Evolutionary conservation across 805 yeast species (phyloP).

Genomic region (Candida rishiriensis): DNA sequence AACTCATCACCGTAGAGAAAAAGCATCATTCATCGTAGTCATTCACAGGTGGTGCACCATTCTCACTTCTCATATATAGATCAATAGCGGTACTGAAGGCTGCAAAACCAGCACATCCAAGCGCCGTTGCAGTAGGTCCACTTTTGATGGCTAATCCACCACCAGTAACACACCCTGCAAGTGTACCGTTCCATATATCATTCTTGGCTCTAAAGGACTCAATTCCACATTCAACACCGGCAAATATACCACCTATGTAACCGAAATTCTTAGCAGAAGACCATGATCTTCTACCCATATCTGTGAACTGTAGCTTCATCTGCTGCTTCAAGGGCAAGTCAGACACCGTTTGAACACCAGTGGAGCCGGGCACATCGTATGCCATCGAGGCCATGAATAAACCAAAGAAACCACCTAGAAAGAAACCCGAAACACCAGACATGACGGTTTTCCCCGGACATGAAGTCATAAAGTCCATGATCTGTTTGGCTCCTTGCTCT

Average conservation of each 20-base stretch:
- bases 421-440: constrained; percentile 93
- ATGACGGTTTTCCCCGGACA: constrained; percentile 93
- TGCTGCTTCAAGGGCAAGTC: constrained; percentile 91
- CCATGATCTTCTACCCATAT: constrained; percentile 88
- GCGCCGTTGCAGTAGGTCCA: constrained; percentile 86
- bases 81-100: constrained; percentile 91
- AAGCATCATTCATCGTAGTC: constrained; percentile 47
- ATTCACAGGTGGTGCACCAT: constrained; percentile 75
- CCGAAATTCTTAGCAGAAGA: constrained; percentile 93
- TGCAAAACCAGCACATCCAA: constrained; percentile 98
- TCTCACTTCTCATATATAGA: constrained; percentile 78
- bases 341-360: constrained; percentile 47
- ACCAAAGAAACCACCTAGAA: constrained; percentile 93
- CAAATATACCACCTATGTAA: constrained; percentile 81
- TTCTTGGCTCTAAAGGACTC: constrained; percentile 85
- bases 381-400: constrained; percentile 89
- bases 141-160: constrained; percentile 90
- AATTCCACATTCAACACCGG: constrained; percentile 88
- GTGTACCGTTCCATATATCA: constrained; percentile 86
- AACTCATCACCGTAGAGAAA: background rate
- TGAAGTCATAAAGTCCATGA: constrained; percentile 81
- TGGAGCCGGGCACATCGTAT: constrained; percentile 72
- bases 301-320: constrained; percentile 83
- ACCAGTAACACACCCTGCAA: constrained; percentile 95
- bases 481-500: constrained; percentile 77